Evolutionary conservation across 2,329 filamentous ascomycete species (phyloP).

Genomic region (Aureobasidium leucospermi): DNA sequence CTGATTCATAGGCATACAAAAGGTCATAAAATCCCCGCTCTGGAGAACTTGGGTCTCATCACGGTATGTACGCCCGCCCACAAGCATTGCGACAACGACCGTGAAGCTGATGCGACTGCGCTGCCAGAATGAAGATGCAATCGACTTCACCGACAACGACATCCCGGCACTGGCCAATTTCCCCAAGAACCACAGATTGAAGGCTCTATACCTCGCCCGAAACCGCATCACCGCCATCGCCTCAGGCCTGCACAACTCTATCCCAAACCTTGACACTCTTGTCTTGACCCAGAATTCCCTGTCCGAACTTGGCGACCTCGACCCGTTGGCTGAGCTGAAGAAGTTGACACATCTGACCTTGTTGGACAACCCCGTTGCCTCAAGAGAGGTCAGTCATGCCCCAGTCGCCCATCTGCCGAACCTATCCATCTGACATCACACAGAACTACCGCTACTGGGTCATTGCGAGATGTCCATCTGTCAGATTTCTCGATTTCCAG

Average conservation of each 20-base stretch:
- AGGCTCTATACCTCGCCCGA: conserved; percentile 78
- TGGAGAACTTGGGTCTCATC: conserved; percentile 95
- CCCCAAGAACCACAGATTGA: conserved; percentile 79
- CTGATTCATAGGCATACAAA: conserved; percentile 35
- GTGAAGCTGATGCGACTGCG: conserved; percentile 1
- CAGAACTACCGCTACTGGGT: conserved; percentile 91
- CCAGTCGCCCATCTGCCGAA: neutral
- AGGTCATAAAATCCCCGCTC: conserved; percentile 96
- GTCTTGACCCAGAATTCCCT: conserved; percentile 79
- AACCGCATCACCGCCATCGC: conserved; percentile 85
- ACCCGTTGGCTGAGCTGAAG: conserved; percentile 63
- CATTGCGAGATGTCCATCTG: conserved; percentile 73
- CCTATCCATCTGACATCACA: neutral
- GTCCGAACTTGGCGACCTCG: conserved; percentile 76
- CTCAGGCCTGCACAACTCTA: conserved; percentile 60
- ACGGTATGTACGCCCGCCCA: conserved; percentile 53
- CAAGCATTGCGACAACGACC: neutral
- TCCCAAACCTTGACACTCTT: conserved; percentile 76
- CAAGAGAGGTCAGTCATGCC: conserved; percentile 70
- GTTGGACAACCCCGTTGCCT: conserved; percentile 80
- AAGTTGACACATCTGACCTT: conserved; percentile 73
- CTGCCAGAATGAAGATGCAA: conserved; percentile 78
- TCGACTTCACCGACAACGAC: conserved; percentile 98
- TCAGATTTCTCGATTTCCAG: conserved; percentile 86
- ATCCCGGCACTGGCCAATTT: conserved; percentile 87